Conservation (phyloP, 1,284 basidiomycete genomes). For the Cerrena zonata region DNA sequence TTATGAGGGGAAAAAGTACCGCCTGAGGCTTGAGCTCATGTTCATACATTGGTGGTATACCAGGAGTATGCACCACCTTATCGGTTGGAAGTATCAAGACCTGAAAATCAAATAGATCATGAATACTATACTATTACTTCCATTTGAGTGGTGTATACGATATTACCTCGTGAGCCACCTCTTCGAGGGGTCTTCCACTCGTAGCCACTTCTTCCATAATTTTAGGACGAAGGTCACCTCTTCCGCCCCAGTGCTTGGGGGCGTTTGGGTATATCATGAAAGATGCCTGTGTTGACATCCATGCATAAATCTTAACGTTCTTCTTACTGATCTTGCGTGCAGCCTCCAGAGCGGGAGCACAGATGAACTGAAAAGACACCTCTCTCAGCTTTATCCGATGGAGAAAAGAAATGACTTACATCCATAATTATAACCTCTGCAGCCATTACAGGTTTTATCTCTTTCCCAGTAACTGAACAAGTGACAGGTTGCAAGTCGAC, state of each 20-base stretch:
- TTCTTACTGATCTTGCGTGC: background rate
- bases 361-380: background rate
- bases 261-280: background rate
- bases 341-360: background rate
- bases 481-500: constrained; percentile 2
- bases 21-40: constrained; percentile 15
- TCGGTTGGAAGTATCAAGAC: no score
- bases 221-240: constrained; percentile 8
- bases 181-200: background rate
- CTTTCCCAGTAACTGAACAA: constrained; percentile 7
- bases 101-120: constrained; percentile 5
- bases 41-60: constrained; percentile 13
- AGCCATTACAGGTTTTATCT: constrained; percentile 2
- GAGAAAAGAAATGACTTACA: background rate
- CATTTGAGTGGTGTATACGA: background rate
- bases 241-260: background rate
- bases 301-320: background rate
- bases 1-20: constrained; percentile 6
- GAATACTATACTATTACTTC: background rate
- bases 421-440: constrained; percentile 8
- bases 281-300: background rate
- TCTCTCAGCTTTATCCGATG: background rate
- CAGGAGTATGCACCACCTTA: constrained; percentile 12
- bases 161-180: background rate
- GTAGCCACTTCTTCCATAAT: constrained; percentile 1